These are phyloP conservation scores for Spirogloea muscicola DNA, from an alignment of 139 green algal genomes.

Conservation along the genomic window DNA sequence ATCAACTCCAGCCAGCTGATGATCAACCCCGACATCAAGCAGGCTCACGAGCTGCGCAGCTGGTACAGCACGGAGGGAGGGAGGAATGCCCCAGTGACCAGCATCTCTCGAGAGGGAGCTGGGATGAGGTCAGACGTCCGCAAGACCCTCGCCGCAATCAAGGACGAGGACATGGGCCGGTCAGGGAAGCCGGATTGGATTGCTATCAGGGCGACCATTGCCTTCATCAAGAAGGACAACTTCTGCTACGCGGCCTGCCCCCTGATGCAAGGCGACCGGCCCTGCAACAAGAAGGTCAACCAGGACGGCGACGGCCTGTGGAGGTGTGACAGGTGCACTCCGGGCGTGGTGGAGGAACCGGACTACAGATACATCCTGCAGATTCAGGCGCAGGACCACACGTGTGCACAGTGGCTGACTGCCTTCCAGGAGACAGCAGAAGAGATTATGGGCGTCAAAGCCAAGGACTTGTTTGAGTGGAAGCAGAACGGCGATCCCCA, in stretches of 20 bases:
- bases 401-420: constrained; percentile 52
- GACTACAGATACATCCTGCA: constrained; percentile 45
- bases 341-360: not conserved
- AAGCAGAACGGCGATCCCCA: constrained; percentile 4
- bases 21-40: constrained; percentile 68
- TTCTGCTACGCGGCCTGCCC: constrained; percentile 67
- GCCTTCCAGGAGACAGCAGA: constrained; percentile 53
- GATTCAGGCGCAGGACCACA: constrained; percentile 59
- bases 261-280: constrained; percentile 52
- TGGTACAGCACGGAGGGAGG: constrained; percentile 54
- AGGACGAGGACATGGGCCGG: constrained; percentile 73
- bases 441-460: constrained; percentile 22
- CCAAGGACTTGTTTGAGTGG: constrained; percentile 20
- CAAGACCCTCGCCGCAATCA: constrained; percentile 66
- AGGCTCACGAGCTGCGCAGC: constrained; percentile 56
- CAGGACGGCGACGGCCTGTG: constrained; percentile 47
- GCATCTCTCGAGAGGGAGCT: constrained; percentile 47
- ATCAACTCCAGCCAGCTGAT: constrained; percentile 62
- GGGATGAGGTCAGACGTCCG: constrained; percentile 60
- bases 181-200: constrained; percentile 64
- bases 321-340: constrained; percentile 49
- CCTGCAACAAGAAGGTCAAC: constrained; percentile 76
- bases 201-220: constrained; percentile 55
- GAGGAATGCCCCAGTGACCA: constrained; percentile 32
- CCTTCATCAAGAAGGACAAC: constrained; percentile 64